A percentile compares a stretch with the other conserved stretches of the same genome.
Evolutionary conservation across 2,329 filamentous ascomycete species (phyloP).

Genomic region (Macrophomina pseudophaseolina): DNA sequence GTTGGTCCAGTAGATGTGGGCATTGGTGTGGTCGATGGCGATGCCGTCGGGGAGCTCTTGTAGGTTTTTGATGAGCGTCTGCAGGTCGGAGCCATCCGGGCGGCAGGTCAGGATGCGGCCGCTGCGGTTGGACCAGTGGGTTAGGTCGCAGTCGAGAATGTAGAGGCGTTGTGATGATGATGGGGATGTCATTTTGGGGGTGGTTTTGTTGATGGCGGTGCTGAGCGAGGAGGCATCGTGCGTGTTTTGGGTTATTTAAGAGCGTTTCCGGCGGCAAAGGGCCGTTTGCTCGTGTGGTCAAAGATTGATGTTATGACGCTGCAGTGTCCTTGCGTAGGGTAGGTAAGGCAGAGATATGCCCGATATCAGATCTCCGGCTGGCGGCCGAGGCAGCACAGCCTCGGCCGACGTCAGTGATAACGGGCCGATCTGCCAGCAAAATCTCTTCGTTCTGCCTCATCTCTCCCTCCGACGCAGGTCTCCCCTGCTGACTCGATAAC

Average conservation of each 20-base stretch:
- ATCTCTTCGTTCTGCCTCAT: not conserved
- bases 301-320: not conserved
- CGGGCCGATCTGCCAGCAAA: not conserved
- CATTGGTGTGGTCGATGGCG: conserved; percentile 31
- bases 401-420: not conserved
- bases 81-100: conserved; percentile 26
- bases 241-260: conserved; percentile 3
- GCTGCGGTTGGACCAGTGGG: not conserved
- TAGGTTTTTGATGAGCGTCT: conserved; percentile 24
- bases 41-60: conserved; percentile 41
- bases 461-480: not conserved
- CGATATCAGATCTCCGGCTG: conserved; percentile 17
- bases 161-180: conserved; percentile 11
- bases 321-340: not conserved
- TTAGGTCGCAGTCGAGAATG: conserved; percentile 29
- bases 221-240: not conserved
- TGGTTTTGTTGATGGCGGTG: not conserved
- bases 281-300: not conserved
- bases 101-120: conserved; percentile 31
- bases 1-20: conserved; percentile 40
- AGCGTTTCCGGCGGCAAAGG: not conserved
- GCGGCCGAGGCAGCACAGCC: not conserved
- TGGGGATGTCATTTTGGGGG: not conserved
- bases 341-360: not conserved
- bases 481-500: not conserved